phyloP scores from a whole-genome alignment of 1,284 basidiomycete species.

The Ganoderma lucidum region DNA sequence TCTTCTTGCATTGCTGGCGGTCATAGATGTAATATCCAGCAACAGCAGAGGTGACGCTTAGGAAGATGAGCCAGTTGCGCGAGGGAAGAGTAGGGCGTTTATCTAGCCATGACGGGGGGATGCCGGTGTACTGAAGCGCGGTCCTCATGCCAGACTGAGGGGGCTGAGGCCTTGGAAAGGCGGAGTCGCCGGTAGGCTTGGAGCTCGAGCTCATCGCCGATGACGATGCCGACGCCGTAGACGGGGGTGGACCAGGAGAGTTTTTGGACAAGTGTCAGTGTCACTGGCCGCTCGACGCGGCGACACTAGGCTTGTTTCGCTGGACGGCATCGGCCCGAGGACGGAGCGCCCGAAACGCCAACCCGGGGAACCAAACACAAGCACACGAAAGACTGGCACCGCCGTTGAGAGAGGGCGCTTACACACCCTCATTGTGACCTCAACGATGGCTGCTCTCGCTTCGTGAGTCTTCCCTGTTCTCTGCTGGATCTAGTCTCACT shows the following conservation, averaged over 20 bases:
- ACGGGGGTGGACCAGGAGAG: constrained; percentile 18
- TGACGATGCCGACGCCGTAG: constrained; percentile 21
- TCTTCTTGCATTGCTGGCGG: constrained; percentile 77
- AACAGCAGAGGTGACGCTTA: constrained; percentile 76
- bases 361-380: constrained; percentile 17
- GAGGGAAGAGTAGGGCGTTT: constrained; percentile 86
- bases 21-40: constrained; percentile 87
- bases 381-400: constrained; percentile 15
- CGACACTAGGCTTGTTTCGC: constrained; percentile 4
- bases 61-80: constrained; percentile 94
- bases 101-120: constrained; percentile 77
- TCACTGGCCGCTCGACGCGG: constrained; percentile 14
- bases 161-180: constrained; percentile 33
- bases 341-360: neutral
- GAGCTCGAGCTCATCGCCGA: constrained; percentile 40
- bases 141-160: constrained; percentile 43
- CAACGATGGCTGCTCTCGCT: constrained; percentile 47
- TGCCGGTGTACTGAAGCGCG: constrained; percentile 51
- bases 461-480: constrained; percentile 40
- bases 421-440: constrained; percentile 20
- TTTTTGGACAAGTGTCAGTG: constrained; percentile 12
- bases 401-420: constrained; percentile 23
- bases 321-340: constrained; percentile 19
- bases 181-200: constrained; percentile 35
- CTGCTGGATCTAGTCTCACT: neutral